These are phyloP conservation scores for Calophaca sinica DNA, from an alignment of 306 rosid genomes.

Conservation along the genomic window DNA sequence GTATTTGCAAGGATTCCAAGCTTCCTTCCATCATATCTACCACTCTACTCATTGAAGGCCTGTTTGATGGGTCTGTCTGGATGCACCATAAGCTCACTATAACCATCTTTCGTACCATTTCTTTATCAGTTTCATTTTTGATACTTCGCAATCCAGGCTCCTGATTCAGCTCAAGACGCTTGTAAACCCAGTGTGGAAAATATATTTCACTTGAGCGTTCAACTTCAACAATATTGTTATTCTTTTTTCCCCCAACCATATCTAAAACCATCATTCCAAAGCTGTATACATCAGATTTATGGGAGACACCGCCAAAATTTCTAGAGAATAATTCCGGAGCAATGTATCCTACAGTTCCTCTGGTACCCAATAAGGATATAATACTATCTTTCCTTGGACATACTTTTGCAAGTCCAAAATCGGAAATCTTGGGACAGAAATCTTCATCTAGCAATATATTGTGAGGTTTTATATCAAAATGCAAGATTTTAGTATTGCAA, in stretches of 20 bases:
- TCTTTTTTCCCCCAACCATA: constrained; percentile 37
- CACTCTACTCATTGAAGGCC: constrained; percentile 50
- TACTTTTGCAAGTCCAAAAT: constrained; percentile 60
- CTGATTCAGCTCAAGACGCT: constrained; percentile 44
- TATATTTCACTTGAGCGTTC: constrained; percentile 44
- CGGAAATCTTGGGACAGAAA: constrained; percentile 53
- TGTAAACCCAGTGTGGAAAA: constrained; percentile 52
- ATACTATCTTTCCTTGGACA: constrained; percentile 46
- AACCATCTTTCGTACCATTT: constrained; percentile 46
- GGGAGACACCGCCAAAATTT: constrained; percentile 50
- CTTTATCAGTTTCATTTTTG: constrained; percentile 40
- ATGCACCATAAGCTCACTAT: constrained; percentile 53
- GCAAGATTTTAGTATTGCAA: constrained; percentile 55
- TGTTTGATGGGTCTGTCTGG: constrained; percentile 46
- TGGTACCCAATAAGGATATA: constrained; percentile 40
- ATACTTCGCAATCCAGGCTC: constrained; percentile 38
- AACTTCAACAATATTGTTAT: constrained; percentile 14
- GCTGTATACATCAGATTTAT: constrained; percentile 52
- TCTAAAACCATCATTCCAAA: constrained; percentile 50
- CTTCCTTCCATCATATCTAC: constrained; percentile 53
- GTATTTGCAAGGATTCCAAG: constrained; percentile 43
- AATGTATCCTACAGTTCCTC: constrained; percentile 58
- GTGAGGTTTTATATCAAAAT: constrained; percentile 62
- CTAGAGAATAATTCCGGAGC: constrained; percentile 49
- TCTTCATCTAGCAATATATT: constrained; percentile 49